phyloP scores from a whole-genome alignment of 805 yeast genomes.

The Saccharomycopsis microspora region DNA sequence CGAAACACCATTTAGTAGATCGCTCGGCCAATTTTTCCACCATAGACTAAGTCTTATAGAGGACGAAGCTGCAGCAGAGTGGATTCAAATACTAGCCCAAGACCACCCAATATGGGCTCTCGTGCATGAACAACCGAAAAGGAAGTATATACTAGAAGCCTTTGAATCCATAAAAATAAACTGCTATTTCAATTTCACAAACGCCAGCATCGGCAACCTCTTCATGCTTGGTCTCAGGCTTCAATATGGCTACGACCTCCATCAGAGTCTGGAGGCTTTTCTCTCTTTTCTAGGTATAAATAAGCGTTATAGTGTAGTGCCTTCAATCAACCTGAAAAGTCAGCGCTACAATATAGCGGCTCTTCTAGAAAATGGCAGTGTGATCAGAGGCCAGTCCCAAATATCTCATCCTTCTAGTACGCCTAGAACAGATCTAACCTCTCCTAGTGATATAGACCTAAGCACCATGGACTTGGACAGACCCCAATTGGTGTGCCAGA shows the following conservation, averaged over 20 bases:
- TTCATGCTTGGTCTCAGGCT: slow-evolving; percentile 73
- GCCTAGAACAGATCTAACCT: slow-evolving; percentile 6
- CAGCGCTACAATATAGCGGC: slow-evolving; percentile 81
- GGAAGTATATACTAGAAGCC: slow-evolving; percentile 24
- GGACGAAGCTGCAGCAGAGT: slow-evolving; percentile 48
- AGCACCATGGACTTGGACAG: slow-evolving; percentile 17
- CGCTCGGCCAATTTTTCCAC: slow-evolving; percentile 18
- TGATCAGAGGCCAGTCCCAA: slow-evolving; percentile 85
- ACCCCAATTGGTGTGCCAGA: slow-evolving; percentile 63
- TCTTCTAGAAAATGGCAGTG: slow-evolving; percentile 48
- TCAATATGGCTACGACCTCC: slow-evolving; percentile 37
- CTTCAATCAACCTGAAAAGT: slow-evolving; percentile 9
- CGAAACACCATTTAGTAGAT: slow-evolving; percentile 3
- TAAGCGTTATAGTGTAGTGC: slow-evolving; percentile 7
- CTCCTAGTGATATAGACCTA: slow-evolving; percentile 19
- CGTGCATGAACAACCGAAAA: slow-evolving; percentile 34
- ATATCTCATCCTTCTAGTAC: slow-evolving; percentile 67
- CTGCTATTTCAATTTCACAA: slow-evolving; percentile 56
- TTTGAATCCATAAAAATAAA: slow-evolving; percentile 19
- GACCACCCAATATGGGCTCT: slow-evolving; percentile 56
- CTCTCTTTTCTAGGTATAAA: slow-evolving; percentile 6
- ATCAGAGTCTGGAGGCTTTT: slow-evolving; percentile 8
- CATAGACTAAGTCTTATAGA: slow-evolving; percentile 25
- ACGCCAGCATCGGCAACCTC: slow-evolving; percentile 79
- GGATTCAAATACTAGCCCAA: slow-evolving; percentile 76